Conservation (phyloP, 1,284 basidiomycete genomes). For the Amylostereum chailletii region DNA sequence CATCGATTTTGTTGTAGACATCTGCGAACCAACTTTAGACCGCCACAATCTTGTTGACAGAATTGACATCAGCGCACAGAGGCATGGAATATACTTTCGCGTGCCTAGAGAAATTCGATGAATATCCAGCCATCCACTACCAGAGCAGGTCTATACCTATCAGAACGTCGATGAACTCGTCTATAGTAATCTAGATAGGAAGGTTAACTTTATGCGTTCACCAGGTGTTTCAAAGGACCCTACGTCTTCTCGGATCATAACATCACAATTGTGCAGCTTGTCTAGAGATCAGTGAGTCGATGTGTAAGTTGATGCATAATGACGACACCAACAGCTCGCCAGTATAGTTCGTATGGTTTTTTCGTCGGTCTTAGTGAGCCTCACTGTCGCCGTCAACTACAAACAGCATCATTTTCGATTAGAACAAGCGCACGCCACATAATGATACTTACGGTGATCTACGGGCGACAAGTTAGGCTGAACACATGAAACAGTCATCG, state of each 20-base stretch:
- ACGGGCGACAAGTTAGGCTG: conserved; percentile 1
- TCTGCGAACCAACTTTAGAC: conserved; percentile 34
- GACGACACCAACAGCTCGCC: conserved; percentile 57
- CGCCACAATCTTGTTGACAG: too few relatives aligned
- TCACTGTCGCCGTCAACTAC: conserved; percentile 84
- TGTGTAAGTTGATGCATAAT: conserved; percentile 2
- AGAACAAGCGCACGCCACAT: neutral
- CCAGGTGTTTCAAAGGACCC: conserved; percentile 19
- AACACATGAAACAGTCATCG: neutral
- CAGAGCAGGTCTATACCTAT: conserved; percentile 46
- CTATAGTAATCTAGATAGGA: conserved; percentile 72
- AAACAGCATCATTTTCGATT: conserved; percentile 7
- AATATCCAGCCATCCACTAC: conserved; percentile 1
- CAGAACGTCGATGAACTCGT: conserved; percentile 96
- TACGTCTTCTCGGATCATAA: conserved; percentile 96
- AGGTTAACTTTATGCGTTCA: conserved; percentile 6
- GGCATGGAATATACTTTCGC: conserved; percentile 90
- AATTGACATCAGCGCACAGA: conserved; percentile 41
- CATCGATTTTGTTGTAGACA: conserved; percentile 94
- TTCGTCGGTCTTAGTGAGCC: conserved; percentile 91
- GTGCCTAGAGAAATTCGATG: conserved; percentile 45
- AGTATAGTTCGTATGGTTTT: conserved; percentile 90
- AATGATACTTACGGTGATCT: conserved; percentile 43
- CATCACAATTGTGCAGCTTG: conserved; percentile 89
- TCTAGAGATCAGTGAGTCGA: conserved; percentile 29